phyloP scores from a whole-genome alignment of 2,329 filamentous ascomycete species.

The Botrytis cinerea region DNA sequence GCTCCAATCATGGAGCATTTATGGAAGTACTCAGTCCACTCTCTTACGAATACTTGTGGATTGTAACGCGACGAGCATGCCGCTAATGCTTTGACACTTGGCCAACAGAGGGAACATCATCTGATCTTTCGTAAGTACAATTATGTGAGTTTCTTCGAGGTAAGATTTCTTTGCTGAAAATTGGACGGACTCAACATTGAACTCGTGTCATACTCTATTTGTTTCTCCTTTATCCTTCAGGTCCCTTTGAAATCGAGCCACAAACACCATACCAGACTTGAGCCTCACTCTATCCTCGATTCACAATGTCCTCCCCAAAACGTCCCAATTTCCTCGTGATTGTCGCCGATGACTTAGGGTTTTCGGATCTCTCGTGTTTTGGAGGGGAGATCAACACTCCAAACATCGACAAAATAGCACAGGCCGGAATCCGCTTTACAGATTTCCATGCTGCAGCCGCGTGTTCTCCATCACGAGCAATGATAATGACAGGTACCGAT shows the following conservation, averaged over 20 bases:
- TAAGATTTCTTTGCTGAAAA: not conserved
- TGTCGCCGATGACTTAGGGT: constrained; percentile 40
- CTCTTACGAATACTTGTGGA: not conserved
- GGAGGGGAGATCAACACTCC: constrained; percentile 61
- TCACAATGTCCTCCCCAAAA: constrained; percentile 6
- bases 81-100: not conserved
- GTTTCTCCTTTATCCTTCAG: not conserved
- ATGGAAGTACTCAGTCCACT: not conserved
- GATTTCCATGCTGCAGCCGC: constrained; percentile 61
- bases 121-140: not conserved
- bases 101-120: not conserved
- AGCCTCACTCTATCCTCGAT: not conserved
- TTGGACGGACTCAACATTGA: not conserved
- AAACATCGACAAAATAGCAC: constrained; percentile 54
- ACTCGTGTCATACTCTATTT: not conserved
- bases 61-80: not conserved
- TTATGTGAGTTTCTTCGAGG: not conserved
- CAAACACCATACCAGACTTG: not conserved
- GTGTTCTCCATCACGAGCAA: constrained; percentile 46
- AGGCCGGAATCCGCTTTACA: constrained; percentile 55
- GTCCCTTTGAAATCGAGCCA: not conserved
- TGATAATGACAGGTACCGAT: constrained; percentile 61
- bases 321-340: constrained; percentile 49
- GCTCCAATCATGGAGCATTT: not conserved
- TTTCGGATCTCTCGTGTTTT: constrained; percentile 52